phyloP scores from a whole-genome alignment of 1,284 basidiomycete species.

The Malassezia caprae region DNA sequence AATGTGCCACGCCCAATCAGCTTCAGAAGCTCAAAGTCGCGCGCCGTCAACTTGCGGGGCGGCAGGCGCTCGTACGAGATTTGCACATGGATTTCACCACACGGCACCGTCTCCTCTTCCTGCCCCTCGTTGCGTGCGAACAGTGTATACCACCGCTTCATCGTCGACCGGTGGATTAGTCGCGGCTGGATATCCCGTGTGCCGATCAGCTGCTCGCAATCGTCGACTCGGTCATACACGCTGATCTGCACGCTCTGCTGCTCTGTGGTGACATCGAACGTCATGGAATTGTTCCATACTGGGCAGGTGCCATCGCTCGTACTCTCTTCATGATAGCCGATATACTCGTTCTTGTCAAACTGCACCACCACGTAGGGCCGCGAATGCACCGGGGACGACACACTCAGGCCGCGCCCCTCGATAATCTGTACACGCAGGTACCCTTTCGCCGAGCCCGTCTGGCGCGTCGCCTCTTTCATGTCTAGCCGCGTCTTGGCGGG shows the following conservation, averaged over 20 bases:
- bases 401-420: conserved; percentile 68
- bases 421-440: conserved; percentile 93
- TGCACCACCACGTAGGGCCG: conserved; percentile 92
- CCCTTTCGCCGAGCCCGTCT: conserved; percentile 53
- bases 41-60: conserved; percentile 44
- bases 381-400: conserved; percentile 49
- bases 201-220: conserved; percentile 78
- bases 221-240: conserved; percentile 80
- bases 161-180: conserved; percentile 78
- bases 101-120: conserved; percentile 16
- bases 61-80: conserved; percentile 65
- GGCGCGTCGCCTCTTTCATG: conserved; percentile 20
- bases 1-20: conserved; percentile 97
- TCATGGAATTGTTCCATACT: conserved; percentile 96
- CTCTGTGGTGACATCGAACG: conserved; percentile 79
- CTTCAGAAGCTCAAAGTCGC: conserved; percentile 95
- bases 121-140: conserved; percentile 46
- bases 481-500: conserved; percentile 29
- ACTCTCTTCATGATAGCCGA: conserved; percentile 61
- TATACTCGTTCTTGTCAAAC: conserved; percentile 98
- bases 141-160: conserved; percentile 93
- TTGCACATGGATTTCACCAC: conserved; percentile 85
- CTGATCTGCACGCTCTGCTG: conserved; percentile 76
- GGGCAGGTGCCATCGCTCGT: conserved; percentile 55
- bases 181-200: conserved; percentile 81